A percentile compares a stretch with the other conserved stretches of the same genome.
These are phyloP conservation scores for Begonia loranthoides DNA, from an alignment of 306 rosid species.

Conservation along the genomic window DNA sequence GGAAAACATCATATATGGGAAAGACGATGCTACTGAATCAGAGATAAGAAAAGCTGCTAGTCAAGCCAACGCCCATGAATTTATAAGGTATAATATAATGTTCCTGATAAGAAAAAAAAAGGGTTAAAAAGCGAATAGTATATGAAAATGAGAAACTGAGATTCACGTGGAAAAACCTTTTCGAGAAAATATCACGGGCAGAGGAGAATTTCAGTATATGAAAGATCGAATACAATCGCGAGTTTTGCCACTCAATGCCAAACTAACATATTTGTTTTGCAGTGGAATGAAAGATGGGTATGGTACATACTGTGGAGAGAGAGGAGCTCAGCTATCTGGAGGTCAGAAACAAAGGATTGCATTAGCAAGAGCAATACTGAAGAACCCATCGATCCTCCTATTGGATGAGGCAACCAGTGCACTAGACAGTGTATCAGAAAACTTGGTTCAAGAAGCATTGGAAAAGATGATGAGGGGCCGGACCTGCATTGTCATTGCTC, in stretches of 20 bases:
- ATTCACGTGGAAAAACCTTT: no score
- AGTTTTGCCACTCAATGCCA: no score
- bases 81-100: slow-evolving; percentile 43
- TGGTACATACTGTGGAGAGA: slow-evolving; percentile 68
- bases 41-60: slow-evolving; percentile 75
- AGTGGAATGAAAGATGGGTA: slow-evolving; percentile 86
- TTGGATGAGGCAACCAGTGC: slow-evolving; percentile 91
- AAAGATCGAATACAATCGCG: no score
- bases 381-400: slow-evolving; percentile 70
- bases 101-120: no score
- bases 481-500: slow-evolving; percentile 73
- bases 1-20: slow-evolving; percentile 70
- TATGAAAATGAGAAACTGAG: no score
- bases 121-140: no score
- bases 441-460: slow-evolving; percentile 55
- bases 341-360: slow-evolving; percentile 92
- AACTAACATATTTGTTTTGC: not conserved
- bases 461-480: slow-evolving; percentile 70
- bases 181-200: no score
- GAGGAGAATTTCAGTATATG: no score
- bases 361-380: slow-evolving; percentile 66
- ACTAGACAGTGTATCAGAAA: slow-evolving; percentile 79
- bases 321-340: slow-evolving; percentile 85
- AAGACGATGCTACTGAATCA: slow-evolving; percentile 50
- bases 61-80: slow-evolving; percentile 88